A percentile compares a stretch with the other conserved stretches of the same genome.
Conservation (phyloP, 345 rosid species). For the Salix exigua region DNA sequence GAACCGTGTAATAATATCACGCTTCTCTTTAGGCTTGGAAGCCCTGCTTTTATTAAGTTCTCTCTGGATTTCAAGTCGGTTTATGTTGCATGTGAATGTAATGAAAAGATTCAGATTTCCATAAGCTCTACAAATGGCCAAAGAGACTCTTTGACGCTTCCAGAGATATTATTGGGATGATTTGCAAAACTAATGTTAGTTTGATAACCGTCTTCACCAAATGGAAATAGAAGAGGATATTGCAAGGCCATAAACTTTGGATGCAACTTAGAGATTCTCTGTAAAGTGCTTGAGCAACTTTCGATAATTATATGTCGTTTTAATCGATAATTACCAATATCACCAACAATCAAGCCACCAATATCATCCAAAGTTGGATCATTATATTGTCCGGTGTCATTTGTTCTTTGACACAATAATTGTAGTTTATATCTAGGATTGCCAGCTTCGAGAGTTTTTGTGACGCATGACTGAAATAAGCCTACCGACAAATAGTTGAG, state of each 20-base stretch:
- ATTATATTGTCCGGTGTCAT: not conserved
- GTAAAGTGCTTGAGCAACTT: too few relatives aligned
- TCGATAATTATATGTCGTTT: not conserved
- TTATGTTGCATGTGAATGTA: not conserved
- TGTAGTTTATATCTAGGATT: too few relatives aligned
- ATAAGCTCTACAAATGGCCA: not conserved
- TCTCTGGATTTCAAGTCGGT: too few relatives aligned
- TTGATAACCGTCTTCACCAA: not conserved
- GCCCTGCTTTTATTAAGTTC: too few relatives aligned
- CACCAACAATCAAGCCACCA: not conserved
- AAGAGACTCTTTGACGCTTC: not conserved
- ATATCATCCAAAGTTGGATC: not conserved
- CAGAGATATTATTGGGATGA: fast-evolving
- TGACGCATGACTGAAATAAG: too few relatives aligned
- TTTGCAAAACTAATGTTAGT: not conserved
- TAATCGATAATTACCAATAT: not conserved
- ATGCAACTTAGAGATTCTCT: not conserved
- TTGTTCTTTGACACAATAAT: not conserved
- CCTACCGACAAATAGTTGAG: too few relatives aligned
- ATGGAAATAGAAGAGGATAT: not conserved
- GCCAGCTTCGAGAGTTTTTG: too few relatives aligned
- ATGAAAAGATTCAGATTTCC: not conserved
- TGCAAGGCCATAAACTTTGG: not conserved
- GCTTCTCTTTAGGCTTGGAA: too few relatives aligned
- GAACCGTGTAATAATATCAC: too few relatives aligned